Percentiles rank a stretch among this genome's conserved stretches.
Conservation (phyloP, 805 yeast species). For the Priceomyces castillae region DNA sequence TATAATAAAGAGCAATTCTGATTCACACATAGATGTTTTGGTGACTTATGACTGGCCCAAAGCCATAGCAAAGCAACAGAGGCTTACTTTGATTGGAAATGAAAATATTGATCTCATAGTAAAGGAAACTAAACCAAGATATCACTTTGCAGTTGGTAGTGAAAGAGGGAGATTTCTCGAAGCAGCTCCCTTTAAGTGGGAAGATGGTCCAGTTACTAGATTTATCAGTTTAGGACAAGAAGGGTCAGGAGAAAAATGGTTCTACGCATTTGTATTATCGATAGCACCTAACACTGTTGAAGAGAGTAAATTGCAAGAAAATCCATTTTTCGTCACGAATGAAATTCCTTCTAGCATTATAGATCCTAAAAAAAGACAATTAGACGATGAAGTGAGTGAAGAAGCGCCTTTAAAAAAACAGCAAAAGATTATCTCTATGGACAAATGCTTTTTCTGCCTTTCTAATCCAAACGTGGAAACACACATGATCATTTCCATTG, state of each 20-base stretch:
- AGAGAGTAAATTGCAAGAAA: conserved; percentile 11
- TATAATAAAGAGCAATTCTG: neutral
- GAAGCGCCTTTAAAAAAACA: conserved; percentile 23
- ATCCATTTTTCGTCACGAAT: conserved; percentile 23
- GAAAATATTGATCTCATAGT: conserved; percentile 45
- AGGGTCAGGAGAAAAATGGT: conserved; percentile 60
- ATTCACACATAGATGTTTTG: conserved; percentile 47
- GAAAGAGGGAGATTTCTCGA: conserved; percentile 51
- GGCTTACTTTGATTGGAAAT: conserved; percentile 45
- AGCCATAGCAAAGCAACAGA: conserved; percentile 44
- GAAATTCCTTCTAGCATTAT: conserved; percentile 5
- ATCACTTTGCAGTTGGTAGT: conserved; percentile 61
- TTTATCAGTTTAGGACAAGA: conserved; percentile 64
- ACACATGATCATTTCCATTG: conserved; percentile 79
- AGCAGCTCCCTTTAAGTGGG: conserved; percentile 58
- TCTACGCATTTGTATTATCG: conserved; percentile 59
- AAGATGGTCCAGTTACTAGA: conserved; percentile 46
- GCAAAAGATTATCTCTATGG: conserved; percentile 49
- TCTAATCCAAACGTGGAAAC: conserved; percentile 74
- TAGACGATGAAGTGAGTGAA: conserved; percentile 10
- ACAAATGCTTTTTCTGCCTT: conserved; percentile 76
- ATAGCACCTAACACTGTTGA: conserved; percentile 9
- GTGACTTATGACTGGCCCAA: conserved; percentile 62
- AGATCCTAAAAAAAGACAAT: conserved; percentile 7
- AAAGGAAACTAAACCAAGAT: conserved; percentile 51